Base-by-base conservation (phyloP, 495 filamentous ascomycete species). In the Tuber indicum region DNA sequence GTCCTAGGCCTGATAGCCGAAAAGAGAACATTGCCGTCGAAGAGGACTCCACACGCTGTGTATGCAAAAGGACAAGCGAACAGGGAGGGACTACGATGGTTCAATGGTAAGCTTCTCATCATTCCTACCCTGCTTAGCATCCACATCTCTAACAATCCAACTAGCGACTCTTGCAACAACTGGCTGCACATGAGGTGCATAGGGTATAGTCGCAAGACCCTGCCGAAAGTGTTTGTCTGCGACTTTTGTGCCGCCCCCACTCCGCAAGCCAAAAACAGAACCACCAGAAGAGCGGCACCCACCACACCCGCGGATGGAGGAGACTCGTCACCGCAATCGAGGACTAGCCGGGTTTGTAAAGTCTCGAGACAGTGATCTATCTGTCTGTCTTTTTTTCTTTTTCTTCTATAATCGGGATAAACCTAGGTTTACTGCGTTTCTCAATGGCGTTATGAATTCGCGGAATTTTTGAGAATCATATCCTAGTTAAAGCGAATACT, bases 101-200 rank as follows among this genome's bases (percentile, higher is more conserved):
- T 23, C 81, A 83, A 73, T 83, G 82, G 82, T 82, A 75, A 43
- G 76, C 73, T 49, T 70, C 72, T 70, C 69, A 4, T 32, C 46
- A 1, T 41, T 44, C 36, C 17, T 19, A 26, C 19, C 52, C 43
- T 39, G 10, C 58, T 36, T 66, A 8, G 19, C 23, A 52, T 16
- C 17, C 8, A 14, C 26, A 74, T 75, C 76, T 77, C 73, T 62
- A 71, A 49, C 43, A 21, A 47, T 43, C 23, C 8, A 71, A 46
- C 75, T 75, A 83, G 82, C 66, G 82, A 83, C 71, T 79, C 76
- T 14, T 83, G 82, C 66, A 79, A 74, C 52, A 76, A 77, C 44
- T 83, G 81, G 79, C 69, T 81, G 42, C 82, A 83, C 71, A 36
- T 83, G 69, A 81, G 75, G 73, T 83, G 82, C 70, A 70, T 82